These are phyloP conservation scores for Populus hybrid DNA, from an alignment of 441 rosid species.

Conservation along the genomic window DNA sequence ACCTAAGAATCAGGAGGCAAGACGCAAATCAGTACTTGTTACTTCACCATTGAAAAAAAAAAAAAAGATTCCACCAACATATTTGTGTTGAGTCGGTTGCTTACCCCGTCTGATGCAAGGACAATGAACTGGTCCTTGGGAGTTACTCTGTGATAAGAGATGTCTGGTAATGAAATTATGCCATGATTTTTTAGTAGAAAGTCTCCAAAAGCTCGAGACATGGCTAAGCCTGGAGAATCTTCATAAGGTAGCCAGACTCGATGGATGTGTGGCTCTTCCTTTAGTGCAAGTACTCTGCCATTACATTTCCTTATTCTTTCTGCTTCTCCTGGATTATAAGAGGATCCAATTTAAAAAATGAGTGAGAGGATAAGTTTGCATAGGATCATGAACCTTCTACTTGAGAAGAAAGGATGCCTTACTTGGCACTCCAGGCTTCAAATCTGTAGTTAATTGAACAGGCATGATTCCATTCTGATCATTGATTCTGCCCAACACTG, in stretches of 20 bases:
- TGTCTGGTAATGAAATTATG: constrained; percentile 58
- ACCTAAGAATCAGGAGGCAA: too few species aligned
- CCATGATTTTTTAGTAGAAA: constrained; percentile 67
- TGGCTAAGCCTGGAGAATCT: constrained; percentile 75
- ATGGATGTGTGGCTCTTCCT: constrained; percentile 57
- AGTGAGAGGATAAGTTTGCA: neutral
- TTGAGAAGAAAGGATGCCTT: constrained; percentile 23
- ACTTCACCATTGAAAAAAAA: too few species aligned
- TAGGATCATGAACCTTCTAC: neutral
- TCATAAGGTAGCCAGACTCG: constrained; percentile 77
- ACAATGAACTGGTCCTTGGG: constrained; percentile 45
- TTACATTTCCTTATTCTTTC: constrained; percentile 66
- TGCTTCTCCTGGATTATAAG: constrained; percentile 54
- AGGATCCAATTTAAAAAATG: neutral
- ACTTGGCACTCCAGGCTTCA: constrained; percentile 75
- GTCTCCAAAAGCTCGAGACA: constrained; percentile 87
- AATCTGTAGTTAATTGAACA: constrained; percentile 66
- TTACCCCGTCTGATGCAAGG: too few species aligned
- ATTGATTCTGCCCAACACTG: constrained; percentile 52
- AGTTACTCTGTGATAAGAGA: constrained; percentile 51
- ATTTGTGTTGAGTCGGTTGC: too few species aligned
- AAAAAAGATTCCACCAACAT: too few species aligned
- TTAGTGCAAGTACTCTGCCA: constrained; percentile 66
- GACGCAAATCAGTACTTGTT: too few species aligned
- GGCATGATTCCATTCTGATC: constrained; percentile 40